phyloP scores from a whole-genome alignment of 1,284 basidiomycete genomes.

The Pseudozyma thailandica region DNA sequence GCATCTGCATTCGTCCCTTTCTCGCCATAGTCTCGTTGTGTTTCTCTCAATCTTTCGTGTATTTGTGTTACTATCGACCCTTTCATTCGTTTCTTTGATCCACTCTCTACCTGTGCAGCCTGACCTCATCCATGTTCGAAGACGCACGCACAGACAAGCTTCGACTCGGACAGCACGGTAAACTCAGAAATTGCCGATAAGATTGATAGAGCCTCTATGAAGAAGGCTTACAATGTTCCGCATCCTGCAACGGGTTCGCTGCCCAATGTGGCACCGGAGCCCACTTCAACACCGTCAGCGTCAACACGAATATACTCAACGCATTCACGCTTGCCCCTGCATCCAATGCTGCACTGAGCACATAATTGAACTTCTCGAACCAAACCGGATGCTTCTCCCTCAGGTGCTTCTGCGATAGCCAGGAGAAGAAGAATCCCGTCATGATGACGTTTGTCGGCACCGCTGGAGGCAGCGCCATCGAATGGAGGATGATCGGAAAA shows the following conservation, averaged over 20 bases:
- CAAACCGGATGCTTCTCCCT: conserved; percentile 64
- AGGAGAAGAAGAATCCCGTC: conserved; percentile 69
- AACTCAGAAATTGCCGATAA: not conserved
- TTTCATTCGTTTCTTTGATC: conserved; percentile 7
- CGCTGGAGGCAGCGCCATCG: conserved; percentile 66
- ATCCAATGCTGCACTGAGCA: conserved; percentile 70
- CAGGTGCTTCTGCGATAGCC: conserved; percentile 68
- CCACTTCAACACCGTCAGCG: conserved; percentile 59
- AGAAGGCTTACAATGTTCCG: conserved; percentile 40
- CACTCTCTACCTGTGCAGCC: not conserved
- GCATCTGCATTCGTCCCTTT: not conserved
- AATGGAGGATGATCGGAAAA: conserved; percentile 71
- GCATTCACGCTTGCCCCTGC: conserved; percentile 70
- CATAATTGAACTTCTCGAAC: conserved; percentile 65
- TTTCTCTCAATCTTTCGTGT: conserved; percentile 11
- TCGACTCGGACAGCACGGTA: not conserved
- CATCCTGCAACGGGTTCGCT: conserved; percentile 46
- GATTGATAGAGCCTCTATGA: conserved; percentile 3
- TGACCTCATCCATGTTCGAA: not conserved
- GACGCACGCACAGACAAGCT: not conserved
- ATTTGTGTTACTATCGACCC: conserved; percentile 30
- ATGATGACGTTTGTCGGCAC: conserved; percentile 72
- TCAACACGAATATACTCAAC: conserved; percentile 69
- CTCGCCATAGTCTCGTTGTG: conserved; percentile 17
- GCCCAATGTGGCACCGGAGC: conserved; percentile 53